Base-by-base conservation (phyloP, 306 rosid species). In the Quercus suber region DNA sequence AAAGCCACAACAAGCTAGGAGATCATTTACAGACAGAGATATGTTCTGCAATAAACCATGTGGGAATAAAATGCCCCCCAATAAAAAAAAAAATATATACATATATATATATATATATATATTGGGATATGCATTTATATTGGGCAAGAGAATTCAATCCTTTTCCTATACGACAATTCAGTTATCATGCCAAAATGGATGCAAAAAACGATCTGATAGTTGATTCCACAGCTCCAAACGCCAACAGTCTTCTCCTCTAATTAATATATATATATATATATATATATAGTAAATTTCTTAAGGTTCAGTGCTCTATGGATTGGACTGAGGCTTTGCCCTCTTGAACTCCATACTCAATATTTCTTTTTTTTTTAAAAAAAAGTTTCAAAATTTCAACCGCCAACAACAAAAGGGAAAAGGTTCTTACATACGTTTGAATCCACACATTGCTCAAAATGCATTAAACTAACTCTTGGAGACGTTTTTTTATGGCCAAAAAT, bases 141-240 rank as follows among this genome's bases (percentile, higher is more conserved):
- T 19, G 49, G 75, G 80, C 41, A 52, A 79, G 69, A 76, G 41
- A 73, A 76, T 31, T 57, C 75, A 52, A 28, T 51, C 67, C 35
- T 52, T 41, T 76, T 61, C 68, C 28, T 18, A 23, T 52, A 25
- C 65, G 71, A 77, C 73, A 37, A 63, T 65, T 53, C 19, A 67
- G 73, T 74, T 79, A 95, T 97, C 93, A 78, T 58, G 55, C 77
- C 83, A 76, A 78, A 91, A 72, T 90, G 89, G 82, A 92, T 83
- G 86, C 97, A 95, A 95, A 82, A 95, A 95, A 14, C 98, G 99
- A 83, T 95, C 98, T 57, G 92, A 87, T 45, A 92, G 79, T 63
- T 63, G 99, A 81, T 85, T 95, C 99, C 58, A 92, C 99, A 27
- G 99, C 99, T 59, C 91, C 97, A 86, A 92, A 95, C 75, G 98